These are phyloP conservation scores for Pleurotus tuoliensis DNA, from an alignment of 768 basidiomycete genomes.

Conservation along the genomic window DNA sequence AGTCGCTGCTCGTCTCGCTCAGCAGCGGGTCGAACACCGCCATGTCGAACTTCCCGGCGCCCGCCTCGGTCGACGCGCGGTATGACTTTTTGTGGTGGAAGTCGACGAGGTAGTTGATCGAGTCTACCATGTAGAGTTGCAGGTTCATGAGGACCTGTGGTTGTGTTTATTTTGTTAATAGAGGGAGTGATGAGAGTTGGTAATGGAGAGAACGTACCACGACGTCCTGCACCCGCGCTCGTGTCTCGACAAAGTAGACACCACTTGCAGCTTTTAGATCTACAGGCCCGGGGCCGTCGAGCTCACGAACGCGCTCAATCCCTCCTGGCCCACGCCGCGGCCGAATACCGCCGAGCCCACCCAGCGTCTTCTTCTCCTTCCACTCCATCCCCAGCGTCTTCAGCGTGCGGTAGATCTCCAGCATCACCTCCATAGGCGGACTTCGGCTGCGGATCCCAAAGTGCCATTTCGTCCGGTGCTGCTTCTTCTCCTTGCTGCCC, in stretches of 20 bases:
- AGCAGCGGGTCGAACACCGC: constrained; percentile 41
- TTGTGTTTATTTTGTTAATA: too few relatives aligned
- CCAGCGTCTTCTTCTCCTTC: constrained; percentile 84
- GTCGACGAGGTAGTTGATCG: constrained; percentile 94
- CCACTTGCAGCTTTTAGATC: constrained; percentile 68
- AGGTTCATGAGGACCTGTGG: constrained; percentile 91
- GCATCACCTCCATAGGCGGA: constrained; percentile 98
- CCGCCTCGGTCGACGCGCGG: constrained; percentile 62
- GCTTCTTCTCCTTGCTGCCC: constrained; percentile 52
- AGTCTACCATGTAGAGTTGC: constrained; percentile 94
- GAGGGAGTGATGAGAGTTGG: too few relatives aligned
- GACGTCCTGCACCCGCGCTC: constrained; percentile 85
- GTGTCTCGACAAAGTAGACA: constrained; percentile 92
- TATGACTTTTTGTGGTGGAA: constrained; percentile 98
- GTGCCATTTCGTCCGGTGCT: constrained; percentile 90
- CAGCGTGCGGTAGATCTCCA: constrained; percentile 94
- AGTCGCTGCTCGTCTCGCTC: constrained; percentile 53
- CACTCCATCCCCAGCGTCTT: constrained; percentile 94
- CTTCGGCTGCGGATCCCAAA: constrained; percentile 94
- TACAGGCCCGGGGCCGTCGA: constrained; percentile 56
- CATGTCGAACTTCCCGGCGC: constrained; percentile 71
- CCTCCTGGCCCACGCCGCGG: constrained; percentile 24
- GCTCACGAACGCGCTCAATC: constrained; percentile 59
- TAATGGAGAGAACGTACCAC: constrained; percentile 56
- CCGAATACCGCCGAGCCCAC: constrained; percentile 60